Evolutionary conservation across 177 flowering plant genomes (phyloP).

Genomic region (Vitis hybrid): DNA sequence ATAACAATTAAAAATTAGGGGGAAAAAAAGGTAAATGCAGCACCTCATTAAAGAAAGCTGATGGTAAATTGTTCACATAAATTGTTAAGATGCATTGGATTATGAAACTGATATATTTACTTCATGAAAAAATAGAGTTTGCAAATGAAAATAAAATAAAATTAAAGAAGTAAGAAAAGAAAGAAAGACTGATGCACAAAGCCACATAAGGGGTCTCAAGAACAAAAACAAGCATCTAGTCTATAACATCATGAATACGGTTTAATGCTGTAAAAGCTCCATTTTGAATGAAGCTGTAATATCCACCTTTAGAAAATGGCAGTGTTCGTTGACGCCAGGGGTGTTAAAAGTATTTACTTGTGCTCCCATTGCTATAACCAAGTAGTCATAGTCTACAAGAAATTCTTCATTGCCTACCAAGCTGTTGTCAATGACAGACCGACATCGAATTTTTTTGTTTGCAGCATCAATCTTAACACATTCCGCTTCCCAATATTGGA

Average conservation of each 20-base stretch:
- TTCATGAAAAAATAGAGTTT: too few species aligned
- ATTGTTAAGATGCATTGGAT: too few species aligned
- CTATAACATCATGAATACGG: neutral
- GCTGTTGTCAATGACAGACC: conserved; percentile 33
- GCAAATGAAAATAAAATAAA: too few species aligned
- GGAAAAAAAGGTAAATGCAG: neutral
- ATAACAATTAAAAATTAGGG: neutral
- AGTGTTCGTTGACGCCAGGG: conserved; percentile 62
- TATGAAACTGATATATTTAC: too few species aligned
- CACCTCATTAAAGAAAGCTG: neutral
- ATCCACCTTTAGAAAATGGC: conserved; percentile 71
- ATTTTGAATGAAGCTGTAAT: neutral
- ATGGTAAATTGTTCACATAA: neutral
- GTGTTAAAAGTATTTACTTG: conserved; percentile 72
- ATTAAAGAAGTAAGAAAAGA: too few species aligned
- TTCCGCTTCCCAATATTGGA: conserved; percentile 62
- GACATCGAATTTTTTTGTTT: conserved; percentile 46
- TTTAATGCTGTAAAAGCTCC: conserved; percentile 1
- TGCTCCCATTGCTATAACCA: conserved; percentile 68
- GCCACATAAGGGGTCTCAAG: neutral
- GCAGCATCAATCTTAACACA: conserved; percentile 62
- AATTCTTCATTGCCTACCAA: conserved; percentile 45
- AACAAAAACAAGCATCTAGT: neutral
- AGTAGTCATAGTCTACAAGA: conserved; percentile 60
- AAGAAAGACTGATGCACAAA: too few species aligned